These are phyloP conservation scores for Amanita subjunquillea DNA, from an alignment of 768 basidiomycete genomes.

Conservation along the genomic window DNA sequence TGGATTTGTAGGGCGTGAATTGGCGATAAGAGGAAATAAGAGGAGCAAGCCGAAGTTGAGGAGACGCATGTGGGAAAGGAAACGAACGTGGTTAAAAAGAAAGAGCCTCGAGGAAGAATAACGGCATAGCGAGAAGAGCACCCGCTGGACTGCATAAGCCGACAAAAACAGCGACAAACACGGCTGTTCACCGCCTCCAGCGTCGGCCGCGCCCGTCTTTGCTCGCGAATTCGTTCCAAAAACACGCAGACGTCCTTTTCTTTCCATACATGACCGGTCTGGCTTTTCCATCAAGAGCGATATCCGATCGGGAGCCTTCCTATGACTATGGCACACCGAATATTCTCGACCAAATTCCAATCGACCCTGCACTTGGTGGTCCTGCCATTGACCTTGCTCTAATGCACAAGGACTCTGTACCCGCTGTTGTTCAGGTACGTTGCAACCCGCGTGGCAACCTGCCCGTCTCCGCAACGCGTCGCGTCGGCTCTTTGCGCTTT, in stretches of 20 bases:
- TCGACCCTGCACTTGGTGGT: conserved; percentile 65
- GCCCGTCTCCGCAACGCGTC: conserved; percentile 44
- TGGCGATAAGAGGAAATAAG: not conserved
- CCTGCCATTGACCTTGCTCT: conserved; percentile 45
- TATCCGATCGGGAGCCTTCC: conserved; percentile 43
- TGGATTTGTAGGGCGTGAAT: not conserved
- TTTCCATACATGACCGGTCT: conserved; percentile 46
- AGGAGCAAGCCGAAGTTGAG: not conserved
- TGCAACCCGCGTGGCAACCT: conserved; percentile 12
- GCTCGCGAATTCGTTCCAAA: conserved; percentile 3
- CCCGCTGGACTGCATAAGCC: too few relatives aligned
- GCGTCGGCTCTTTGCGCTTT: conserved; percentile 42
- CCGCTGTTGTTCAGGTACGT: conserved; percentile 28
- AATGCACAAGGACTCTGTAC: conserved; percentile 18
- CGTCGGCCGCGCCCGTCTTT: conserved; percentile 23
- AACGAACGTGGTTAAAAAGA: not conserved
- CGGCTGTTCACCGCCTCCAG: conserved; percentile 29
- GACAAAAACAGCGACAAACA: conserved; percentile 28
- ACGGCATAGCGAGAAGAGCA: too few relatives aligned
- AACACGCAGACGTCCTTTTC: conserved; percentile 7
- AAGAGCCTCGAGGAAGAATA: not conserved
- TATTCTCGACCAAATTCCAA: conserved; percentile 60
- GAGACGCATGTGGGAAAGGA: not conserved
- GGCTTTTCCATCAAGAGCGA: conserved; percentile 39
- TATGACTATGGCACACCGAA: conserved; percentile 53